Conservation (phyloP, 2,329 filamentous ascomycete genomes). For the Hypoxylon sp. region DNA sequence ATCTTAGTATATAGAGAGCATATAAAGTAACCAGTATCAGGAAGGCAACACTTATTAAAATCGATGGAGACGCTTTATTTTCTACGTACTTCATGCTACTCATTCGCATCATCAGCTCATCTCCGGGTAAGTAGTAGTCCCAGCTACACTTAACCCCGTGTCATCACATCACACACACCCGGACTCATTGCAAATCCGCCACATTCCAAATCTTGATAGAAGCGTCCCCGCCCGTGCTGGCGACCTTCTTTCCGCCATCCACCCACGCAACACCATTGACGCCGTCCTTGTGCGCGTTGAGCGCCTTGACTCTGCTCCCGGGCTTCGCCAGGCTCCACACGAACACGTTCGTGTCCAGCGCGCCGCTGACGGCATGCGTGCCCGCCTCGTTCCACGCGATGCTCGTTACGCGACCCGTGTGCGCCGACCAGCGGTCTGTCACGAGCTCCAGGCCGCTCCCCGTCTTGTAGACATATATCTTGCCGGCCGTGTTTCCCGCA, state of each 20-base stretch:
- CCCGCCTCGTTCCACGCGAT: conserved; percentile 83
- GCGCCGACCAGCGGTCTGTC: conserved; percentile 79
- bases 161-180: conserved; percentile 4
- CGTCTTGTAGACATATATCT: conserved; percentile 85
- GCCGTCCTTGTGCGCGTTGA: conserved; percentile 96
- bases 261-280: conserved; percentile 91
- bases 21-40: background rate
- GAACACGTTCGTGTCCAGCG: conserved; percentile 91
- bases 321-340: conserved; percentile 91
- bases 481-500: conserved; percentile 85
- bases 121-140: background rate
- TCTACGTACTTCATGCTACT: background rate
- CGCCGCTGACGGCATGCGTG: conserved; percentile 85
- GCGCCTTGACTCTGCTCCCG: conserved; percentile 84
- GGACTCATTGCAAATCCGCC: conserved; percentile 64
- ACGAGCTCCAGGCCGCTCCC: conserved; percentile 74
- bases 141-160: conserved; percentile 2
- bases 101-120: conserved; percentile 13
- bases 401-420: conserved; percentile 70
- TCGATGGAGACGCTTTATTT: conserved; percentile 1
- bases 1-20: background rate
- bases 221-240: conserved; percentile 88
- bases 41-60: background rate
- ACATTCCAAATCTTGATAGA: conserved; percentile 91
- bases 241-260: conserved; percentile 74